Evolutionary conservation across 1,139 yeast species (phyloP), one percentile per base, ranked within the genome.

Genomic region (Blastobotrys capitulatus): DNA sequence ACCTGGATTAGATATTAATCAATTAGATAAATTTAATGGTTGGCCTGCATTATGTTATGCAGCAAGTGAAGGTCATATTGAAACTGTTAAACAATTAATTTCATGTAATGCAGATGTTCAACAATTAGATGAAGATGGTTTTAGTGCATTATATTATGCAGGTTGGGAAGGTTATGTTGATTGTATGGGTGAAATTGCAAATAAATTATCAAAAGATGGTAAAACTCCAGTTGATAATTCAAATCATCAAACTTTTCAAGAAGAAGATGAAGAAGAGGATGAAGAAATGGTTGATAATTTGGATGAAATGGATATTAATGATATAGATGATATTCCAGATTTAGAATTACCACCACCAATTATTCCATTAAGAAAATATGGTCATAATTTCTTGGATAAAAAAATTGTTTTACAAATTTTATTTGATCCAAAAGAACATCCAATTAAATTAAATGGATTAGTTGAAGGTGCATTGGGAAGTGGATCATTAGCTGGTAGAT

Each of bases 1-100:
- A 7, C 71, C 78, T 25, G 76, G 83, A 56, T 88, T 94, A 1
- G 81, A 86, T 60, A 80, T 90, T 7, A 86, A 92, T 64, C 83
- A 79, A 52, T 64, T 82, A 12, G 97, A 92, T 67, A 85, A 87
- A 51, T 80, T 88, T 51, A 88, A 89, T 63, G 86, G 85, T 58
- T 92, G 97, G 97, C 83, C 97, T 0, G 96, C 97, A 0, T 75
- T 92, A 6, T 88, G 90, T 61, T 90, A 92, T 65, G 87, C 96
- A 12, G 92, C 92, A 0, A 80, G 82, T 57, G 94, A 87, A 59
- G 97, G 97, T 1, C 89, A 86, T 64, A 77, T 76, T 3, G 70
- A 75, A 43, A 81, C 95, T 1, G 84, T 95, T 0, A 76, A 76
- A 54, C 87, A 81, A 46, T 73, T 92, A 50, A 77, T 92, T 15